phyloP scores from a whole-genome alignment of 257 asterid species.

The Avicennia marina region DNA sequence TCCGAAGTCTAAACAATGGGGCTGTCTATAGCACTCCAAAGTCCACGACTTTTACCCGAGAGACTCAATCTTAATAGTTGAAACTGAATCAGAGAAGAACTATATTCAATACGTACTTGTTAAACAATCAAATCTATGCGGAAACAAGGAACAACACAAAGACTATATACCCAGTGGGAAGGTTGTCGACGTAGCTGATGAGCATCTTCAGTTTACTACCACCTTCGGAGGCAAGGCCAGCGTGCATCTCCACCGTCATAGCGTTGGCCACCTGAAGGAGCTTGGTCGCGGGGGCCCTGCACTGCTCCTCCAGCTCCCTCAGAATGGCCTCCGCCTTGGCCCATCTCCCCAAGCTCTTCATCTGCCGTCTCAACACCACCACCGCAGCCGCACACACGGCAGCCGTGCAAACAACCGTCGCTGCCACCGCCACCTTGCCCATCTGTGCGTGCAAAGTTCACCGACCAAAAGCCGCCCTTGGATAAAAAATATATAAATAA shows the following conservation, averaged over 20 bases:
- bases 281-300: conserved; percentile 58
- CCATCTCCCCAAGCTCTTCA: conserved; percentile 62
- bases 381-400: conserved; percentile 60
- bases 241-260: conserved; percentile 89
- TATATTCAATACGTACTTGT: not conserved
- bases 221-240: conserved; percentile 87
- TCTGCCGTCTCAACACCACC: conserved; percentile 45
- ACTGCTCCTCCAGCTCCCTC: conserved; percentile 68
- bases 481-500: too few relatives aligned
- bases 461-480: too few relatives aligned
- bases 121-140: too few relatives aligned
- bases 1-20: too few relatives aligned
- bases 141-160: not conserved
- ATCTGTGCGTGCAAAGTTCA: conserved; percentile 29
- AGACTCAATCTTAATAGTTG: conserved; percentile 15
- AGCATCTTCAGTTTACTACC: conserved; percentile 93
- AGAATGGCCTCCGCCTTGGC: conserved; percentile 54
- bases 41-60: too few relatives aligned
- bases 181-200: conserved; percentile 73
- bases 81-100: not conserved
- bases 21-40: too few relatives aligned
- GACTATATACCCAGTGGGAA: conserved; percentile 69
- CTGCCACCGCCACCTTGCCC: conserved; percentile 73
- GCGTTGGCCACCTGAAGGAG: conserved; percentile 86
- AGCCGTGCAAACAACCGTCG: conserved; percentile 71